Percentiles rank a stretch among this genome's conserved stretches.
Evolutionary conservation across 805 yeast genomes (phyloP).

Genomic region (Candida easanensis): DNA sequence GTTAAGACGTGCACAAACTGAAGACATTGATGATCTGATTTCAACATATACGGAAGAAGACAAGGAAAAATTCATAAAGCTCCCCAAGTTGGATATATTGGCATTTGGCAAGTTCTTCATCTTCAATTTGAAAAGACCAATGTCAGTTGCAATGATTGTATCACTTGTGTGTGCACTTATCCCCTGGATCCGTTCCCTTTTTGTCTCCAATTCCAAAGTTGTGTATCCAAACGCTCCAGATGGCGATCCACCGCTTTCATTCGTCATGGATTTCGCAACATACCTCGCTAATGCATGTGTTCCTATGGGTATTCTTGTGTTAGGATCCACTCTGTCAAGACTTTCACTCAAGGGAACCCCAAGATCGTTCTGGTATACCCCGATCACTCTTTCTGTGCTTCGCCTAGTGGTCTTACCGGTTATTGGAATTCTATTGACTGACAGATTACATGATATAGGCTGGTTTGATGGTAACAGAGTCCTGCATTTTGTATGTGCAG

Average conservation of each 20-base stretch:
- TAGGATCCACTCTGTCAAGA: slow-evolving; percentile 89
- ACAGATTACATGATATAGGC: slow-evolving; percentile 36
- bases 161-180: slow-evolving; percentile 74
- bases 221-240: slow-evolving; percentile 79
- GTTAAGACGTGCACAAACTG: slow-evolving; percentile 16
- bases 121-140: slow-evolving; percentile 67
- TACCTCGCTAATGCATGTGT: slow-evolving; percentile 89
- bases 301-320: slow-evolving; percentile 77
- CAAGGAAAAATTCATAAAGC: not conserved
- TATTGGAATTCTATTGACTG: not conserved
- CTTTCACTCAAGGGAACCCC: slow-evolving; percentile 52
- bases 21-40: slow-evolving; percentile 43
- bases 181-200: slow-evolving; percentile 82
- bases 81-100: not conserved
- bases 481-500: slow-evolving; percentile 69
- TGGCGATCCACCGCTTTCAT: slow-evolving; percentile 79
- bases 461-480: slow-evolving; percentile 58
- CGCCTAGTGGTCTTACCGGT: slow-evolving; percentile 40
- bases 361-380: slow-evolving; percentile 36
- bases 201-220: slow-evolving; percentile 44
- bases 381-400: slow-evolving; percentile 52
- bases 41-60: slow-evolving; percentile 36
- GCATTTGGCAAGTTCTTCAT: slow-evolving; percentile 30
- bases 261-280: slow-evolving; percentile 73
- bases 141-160: slow-evolving; percentile 63